Evolutionary conservation across 2,329 filamentous ascomycete species (phyloP), one percentile per base, ranked within the genome.

Genomic region (Chrysoporthe austroafricana): DNA sequence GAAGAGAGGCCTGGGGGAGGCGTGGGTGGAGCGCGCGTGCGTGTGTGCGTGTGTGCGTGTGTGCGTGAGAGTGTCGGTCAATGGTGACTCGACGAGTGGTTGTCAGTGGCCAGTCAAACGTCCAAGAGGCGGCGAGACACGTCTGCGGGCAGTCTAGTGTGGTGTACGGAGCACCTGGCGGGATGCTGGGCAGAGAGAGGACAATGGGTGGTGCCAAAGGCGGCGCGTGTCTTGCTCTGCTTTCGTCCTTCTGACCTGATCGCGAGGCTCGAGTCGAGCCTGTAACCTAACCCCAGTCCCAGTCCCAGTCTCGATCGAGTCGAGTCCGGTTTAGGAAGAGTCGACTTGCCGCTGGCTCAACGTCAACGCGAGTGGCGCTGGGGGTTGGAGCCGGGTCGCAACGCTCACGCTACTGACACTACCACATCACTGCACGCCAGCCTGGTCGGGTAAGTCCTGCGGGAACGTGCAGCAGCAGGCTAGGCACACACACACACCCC

Each of bases 311-410:
- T 16, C 50, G 26, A 26, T 26, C 26, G 26, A 26, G 26, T 26
- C 36, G 39, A 21, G 39, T 60, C 57, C 39, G 57, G 18, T 60
- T 60, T 60, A 60, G 57, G 57, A 43, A 21, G 39, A 32, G 57
- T 42, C 32, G 57, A 44, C 39, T 32, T 32, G 39, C 39, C 57
- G 57, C 57, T 34, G 18, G 13, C 57, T 32, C 57, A 44, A 32
- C 57, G 57, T 60, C 57, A 60, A 60, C 39, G 57, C 44, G 57
- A 60, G 57, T 60, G 39, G 57, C 57, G 57, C 44, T 60, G 57
- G 54, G 34, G 54, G 34, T 34, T 57, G 34, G 54, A 39, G n/a
- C 32, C 32, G 54, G 54, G 50, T 21, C 50, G 36, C 50, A 52
- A 52, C 48, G 48, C 26, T 52, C 48, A 52, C 48, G 26, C 48